Conservation (phyloP, 2,329 filamentous ascomycete genomes). For the Alternaria sp. region DNA sequence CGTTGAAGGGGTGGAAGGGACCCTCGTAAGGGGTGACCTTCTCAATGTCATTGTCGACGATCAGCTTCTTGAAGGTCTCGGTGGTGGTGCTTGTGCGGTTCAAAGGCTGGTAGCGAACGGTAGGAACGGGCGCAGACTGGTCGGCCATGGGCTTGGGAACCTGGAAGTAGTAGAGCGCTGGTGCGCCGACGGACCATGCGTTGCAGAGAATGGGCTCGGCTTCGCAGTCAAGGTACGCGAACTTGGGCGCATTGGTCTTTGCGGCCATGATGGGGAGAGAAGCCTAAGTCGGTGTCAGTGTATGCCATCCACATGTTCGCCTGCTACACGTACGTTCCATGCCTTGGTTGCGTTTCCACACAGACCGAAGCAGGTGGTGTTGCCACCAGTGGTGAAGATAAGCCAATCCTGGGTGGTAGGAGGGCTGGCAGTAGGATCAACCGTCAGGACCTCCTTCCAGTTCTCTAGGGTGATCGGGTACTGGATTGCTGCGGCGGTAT, state of each 20-base stretch:
- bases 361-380: slow-evolving; percentile 79
- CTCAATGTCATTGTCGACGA: slow-evolving; percentile 67
- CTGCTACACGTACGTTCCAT: slow-evolving; percentile 56
- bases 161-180: slow-evolving; percentile 71
- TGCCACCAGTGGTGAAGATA: slow-evolving; percentile 76
- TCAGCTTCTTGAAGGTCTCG: slow-evolving; percentile 69
- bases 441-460: slow-evolving; percentile 74
- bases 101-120: slow-evolving; percentile 71
- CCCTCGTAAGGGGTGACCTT: slow-evolving; percentile 66
- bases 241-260: slow-evolving; percentile 69
- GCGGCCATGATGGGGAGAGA: slow-evolving; percentile 70
- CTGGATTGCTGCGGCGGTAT: slow-evolving; percentile 62
- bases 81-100: slow-evolving; percentile 75
- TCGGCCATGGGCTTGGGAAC: slow-evolving; percentile 68
- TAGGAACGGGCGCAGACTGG: slow-evolving; percentile 69
- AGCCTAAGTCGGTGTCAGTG: slow-evolving; percentile 55
- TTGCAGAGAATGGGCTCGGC: slow-evolving; percentile 78
- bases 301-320: not conserved
- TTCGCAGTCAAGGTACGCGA: slow-evolving; percentile 78
- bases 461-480: slow-evolving; percentile 71
- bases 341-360: slow-evolving; percentile 72
- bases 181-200: slow-evolving; percentile 72
- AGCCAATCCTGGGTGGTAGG: slow-evolving; percentile 77
- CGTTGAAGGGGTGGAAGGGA: slow-evolving; percentile 79
- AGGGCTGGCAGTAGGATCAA: slow-evolving; percentile 64